Evolutionary conservation across 257 asterid genomes (phyloP).

Genomic region (Plectranthus barbatus): DNA sequence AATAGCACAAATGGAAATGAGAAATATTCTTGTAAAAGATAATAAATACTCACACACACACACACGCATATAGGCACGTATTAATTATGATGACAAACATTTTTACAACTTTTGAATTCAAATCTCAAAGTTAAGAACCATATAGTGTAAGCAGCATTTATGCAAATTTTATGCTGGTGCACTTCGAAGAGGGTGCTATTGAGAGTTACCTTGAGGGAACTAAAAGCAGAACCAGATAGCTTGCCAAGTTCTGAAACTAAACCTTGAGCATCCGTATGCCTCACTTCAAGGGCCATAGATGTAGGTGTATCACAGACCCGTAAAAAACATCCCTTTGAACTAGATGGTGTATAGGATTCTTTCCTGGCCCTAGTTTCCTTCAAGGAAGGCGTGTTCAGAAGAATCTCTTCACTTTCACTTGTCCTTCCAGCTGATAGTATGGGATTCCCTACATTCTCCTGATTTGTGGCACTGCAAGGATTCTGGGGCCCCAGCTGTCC

Average conservation of each 20-base stretch:
- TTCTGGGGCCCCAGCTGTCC: no score
- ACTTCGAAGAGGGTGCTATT: background rate
- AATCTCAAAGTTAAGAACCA: background rate
- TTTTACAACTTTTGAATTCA: no score
- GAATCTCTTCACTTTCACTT: background rate
- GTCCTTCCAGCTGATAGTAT: background rate
- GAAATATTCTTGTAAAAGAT: background rate
- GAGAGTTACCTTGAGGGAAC: slow-evolving; percentile 20
- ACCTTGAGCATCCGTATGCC: background rate
- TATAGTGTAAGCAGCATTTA: background rate
- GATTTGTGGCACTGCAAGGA: no score
- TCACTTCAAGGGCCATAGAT: slow-evolving; percentile 10
- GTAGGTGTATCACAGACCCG: slow-evolving; percentile 7
- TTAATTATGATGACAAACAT: no score
- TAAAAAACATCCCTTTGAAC: background rate
- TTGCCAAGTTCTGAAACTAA: slow-evolving; percentile 7
- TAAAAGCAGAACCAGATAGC: background rate
- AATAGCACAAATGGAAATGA: background rate
- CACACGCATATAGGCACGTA: no score
- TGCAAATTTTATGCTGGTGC: background rate
- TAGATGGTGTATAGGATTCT: background rate
- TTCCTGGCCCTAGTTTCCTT: background rate
- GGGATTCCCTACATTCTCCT: no score
- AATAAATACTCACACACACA: no score
- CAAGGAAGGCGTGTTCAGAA: slow-evolving; percentile 8